These are phyloP conservation scores for Lepiota brunneoincarnata DNA, from an alignment of 768 basidiomycete genomes.

Conservation along the genomic window DNA sequence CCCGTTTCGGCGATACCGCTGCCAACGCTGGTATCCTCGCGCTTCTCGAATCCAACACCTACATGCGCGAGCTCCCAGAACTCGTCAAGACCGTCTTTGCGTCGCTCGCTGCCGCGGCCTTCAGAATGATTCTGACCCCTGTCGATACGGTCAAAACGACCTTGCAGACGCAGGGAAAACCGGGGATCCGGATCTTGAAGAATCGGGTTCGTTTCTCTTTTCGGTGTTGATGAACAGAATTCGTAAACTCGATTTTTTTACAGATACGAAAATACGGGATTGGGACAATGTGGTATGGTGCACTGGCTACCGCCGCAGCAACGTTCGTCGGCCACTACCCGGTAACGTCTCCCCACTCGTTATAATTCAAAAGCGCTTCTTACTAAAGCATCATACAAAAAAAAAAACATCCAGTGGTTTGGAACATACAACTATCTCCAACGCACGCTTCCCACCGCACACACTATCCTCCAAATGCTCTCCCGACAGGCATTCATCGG, in stretches of 20 bases:
- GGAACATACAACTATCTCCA: conserved; percentile 82
- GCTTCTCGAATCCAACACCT: conserved; percentile 72
- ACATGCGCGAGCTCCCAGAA: conserved; percentile 60
- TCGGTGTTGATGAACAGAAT: background rate
- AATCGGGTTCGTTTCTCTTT: conserved; percentile 46
- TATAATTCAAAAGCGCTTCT: no score
- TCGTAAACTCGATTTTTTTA: no score
- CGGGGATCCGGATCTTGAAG: conserved; percentile 63
- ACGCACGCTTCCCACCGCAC: conserved; percentile 53
- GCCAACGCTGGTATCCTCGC: conserved; percentile 92
- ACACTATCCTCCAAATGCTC: conserved; percentile 56
- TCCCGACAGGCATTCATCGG: conserved; percentile 87
- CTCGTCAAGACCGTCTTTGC: conserved; percentile 79
- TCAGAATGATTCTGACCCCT: conserved; percentile 90
- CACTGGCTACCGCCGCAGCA: conserved; percentile 87
- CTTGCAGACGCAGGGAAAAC: conserved; percentile 84
- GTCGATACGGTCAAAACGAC: conserved; percentile 96
- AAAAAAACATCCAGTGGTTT: conserved; percentile 60
- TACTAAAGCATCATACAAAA: background rate
- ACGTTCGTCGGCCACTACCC: conserved; percentile 94
- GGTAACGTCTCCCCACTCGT: conserved; percentile 27
- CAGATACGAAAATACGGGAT: conserved; percentile 77
- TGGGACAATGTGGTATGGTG: conserved; percentile 84
- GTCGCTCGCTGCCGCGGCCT: conserved; percentile 73
- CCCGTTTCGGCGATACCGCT: conserved; percentile 93